These are phyloP conservation scores for Corchorus capsularis DNA, from an alignment of 345 rosid genomes.

Conservation along the genomic window DNA sequence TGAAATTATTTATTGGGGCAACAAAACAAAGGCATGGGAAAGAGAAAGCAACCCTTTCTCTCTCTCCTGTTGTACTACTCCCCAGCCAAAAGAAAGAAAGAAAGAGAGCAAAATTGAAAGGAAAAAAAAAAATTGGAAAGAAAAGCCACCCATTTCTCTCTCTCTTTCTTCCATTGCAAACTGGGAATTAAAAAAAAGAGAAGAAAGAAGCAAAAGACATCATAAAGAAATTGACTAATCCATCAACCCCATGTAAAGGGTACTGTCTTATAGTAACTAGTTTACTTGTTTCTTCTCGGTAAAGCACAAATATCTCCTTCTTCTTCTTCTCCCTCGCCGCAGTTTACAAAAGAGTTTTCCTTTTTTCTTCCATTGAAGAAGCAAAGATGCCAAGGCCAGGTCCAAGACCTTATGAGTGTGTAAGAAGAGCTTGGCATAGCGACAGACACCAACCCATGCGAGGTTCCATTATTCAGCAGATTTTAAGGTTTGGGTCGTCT, in stretches of 20 bases:
- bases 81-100: constrained; percentile 33
- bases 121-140: neutral
- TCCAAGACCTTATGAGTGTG: constrained; percentile 95
- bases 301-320: neutral
- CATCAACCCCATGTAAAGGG: constrained; percentile 29
- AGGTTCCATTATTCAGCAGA: constrained; percentile 86
- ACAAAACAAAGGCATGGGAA: constrained; percentile 32
- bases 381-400: constrained; percentile 89
- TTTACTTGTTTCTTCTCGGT: neutral
- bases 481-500: constrained; percentile 73
- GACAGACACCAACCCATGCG: constrained; percentile 88
- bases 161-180: constrained; percentile 20
- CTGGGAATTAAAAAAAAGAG: constrained; percentile 34
- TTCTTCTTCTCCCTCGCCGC: neutral
- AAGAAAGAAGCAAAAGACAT: constrained; percentile 22
- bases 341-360: no score
- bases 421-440: constrained; percentile 96
- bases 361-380: neutral
- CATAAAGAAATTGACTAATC: constrained; percentile 30
- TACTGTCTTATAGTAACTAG: neutral
- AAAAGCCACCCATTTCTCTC: constrained; percentile 3
- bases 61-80: constrained; percentile 26
- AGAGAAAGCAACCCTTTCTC: constrained; percentile 34
- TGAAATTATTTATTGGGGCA: constrained; percentile 31
- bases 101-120: neutral